Percentiles rank a stretch among this genome's conserved stretches.
Conservation (phyloP, 805 yeast genomes). For the Zygotorulaspora sp. region DNA sequence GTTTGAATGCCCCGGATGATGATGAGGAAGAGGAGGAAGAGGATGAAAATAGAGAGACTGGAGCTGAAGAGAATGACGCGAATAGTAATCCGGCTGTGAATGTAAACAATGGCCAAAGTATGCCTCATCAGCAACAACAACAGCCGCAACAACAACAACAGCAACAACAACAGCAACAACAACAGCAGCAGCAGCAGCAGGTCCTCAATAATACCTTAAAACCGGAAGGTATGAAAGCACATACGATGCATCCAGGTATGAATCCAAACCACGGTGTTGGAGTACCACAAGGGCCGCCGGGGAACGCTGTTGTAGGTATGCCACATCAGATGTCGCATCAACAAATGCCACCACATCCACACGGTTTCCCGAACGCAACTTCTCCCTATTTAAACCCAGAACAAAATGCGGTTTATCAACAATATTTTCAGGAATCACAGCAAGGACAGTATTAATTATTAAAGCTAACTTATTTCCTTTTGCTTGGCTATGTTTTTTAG, state of each 20-base stretch:
- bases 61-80: constrained; percentile 1
- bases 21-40: constrained; percentile 63
- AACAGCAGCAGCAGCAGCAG: constrained; percentile 21
- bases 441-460: constrained; percentile 46
- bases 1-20: constrained; percentile 94
- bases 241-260: constrained; percentile 11
- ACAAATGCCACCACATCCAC: constrained; percentile 35
- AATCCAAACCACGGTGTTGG: constrained; percentile 13
- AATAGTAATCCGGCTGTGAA: constrained; percentile 9
- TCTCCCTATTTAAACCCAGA: constrained; percentile 45
- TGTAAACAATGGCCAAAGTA: constrained; percentile 11
- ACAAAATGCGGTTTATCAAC: constrained; percentile 56
- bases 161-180: constrained; percentile 12
- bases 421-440: constrained; percentile 56
- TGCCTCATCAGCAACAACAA: constrained; percentile 23
- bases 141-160: constrained; percentile 12
- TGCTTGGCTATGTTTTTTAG: not conserved
- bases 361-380: constrained; percentile 27
- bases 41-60: constrained; percentile 31
- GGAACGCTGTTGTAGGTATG: constrained; percentile 10
- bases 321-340: constrained; percentile 13
- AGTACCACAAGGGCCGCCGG: constrained; percentile 10
- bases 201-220: constrained; percentile 13
- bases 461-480: not conserved
- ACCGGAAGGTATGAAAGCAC: constrained; percentile 14